Conservation (phyloP, 2,329 filamentous ascomycete genomes). For the Penicillium sp. region DNA sequence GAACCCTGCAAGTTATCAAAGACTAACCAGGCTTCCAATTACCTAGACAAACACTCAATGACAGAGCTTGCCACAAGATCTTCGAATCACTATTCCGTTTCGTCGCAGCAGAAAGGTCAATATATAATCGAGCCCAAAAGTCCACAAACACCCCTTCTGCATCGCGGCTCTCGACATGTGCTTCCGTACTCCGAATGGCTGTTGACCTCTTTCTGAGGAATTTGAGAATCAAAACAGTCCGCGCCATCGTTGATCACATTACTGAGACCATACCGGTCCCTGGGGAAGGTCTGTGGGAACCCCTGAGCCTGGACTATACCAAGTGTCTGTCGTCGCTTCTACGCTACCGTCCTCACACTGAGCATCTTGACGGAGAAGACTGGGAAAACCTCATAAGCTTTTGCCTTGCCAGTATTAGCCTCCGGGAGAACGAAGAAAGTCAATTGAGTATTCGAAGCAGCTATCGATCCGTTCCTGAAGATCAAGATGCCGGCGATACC, state of each 20-base stretch:
- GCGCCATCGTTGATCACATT: constrained; percentile 77
- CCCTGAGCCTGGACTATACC: constrained; percentile 73
- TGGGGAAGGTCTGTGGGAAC: constrained; percentile 64
- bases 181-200: constrained; percentile 68
- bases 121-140: constrained; percentile 58
- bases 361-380: constrained; percentile 67
- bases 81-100: constrained; percentile 78
- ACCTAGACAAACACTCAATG: constrained; percentile 55
- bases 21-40: constrained; percentile 15
- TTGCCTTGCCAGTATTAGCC: constrained; percentile 61
- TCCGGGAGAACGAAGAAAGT: constrained; percentile 28
- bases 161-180: constrained; percentile 65
- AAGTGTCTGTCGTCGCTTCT: constrained; percentile 72
- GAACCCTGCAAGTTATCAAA: background rate
- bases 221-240: constrained; percentile 74
- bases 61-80: constrained; percentile 77
- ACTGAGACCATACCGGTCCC: constrained; percentile 67
- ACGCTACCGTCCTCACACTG: constrained; percentile 71
- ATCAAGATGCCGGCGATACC: constrained; percentile 25
- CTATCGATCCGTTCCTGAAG: constrained; percentile 29
- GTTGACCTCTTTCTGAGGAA: constrained; percentile 68
- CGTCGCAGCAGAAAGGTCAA: constrained; percentile 67
- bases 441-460: constrained; percentile 33
- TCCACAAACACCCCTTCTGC: constrained; percentile 52
- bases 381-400: constrained; percentile 74